Evolutionary conservation across 2,329 filamentous ascomycete species (phyloP).

Genomic region (Helotiales sp.): DNA sequence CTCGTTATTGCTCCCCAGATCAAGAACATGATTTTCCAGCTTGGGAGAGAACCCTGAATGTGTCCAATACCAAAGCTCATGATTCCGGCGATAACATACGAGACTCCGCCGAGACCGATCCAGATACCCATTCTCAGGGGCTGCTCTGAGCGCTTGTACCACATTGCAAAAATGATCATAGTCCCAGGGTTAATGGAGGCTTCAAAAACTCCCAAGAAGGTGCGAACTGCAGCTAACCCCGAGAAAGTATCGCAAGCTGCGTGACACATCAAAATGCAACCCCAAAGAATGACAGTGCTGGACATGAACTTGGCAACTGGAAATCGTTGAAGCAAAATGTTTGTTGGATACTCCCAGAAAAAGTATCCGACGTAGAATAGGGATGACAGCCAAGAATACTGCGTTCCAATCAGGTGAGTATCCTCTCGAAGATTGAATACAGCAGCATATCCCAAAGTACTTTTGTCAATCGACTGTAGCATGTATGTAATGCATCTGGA

Average conservation of each 20-base stretch:
- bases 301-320: constrained; percentile 59
- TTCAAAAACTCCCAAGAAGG: constrained; percentile 67
- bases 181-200: constrained; percentile 60
- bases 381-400: constrained; percentile 48
- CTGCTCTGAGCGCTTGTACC: constrained; percentile 67
- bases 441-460: constrained; percentile 38
- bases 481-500: constrained; percentile 49
- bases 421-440: constrained; percentile 46
- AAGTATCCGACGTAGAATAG: constrained; percentile 44
- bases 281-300: constrained; percentile 59
- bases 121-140: constrained; percentile 61
- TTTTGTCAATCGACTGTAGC: constrained; percentile 58
- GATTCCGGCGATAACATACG: constrained; percentile 57
- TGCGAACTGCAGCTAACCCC: constrained; percentile 61
- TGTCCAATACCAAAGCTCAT: constrained; percentile 50
- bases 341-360: constrained; percentile 19
- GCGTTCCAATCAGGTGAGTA: constrained; percentile 39
- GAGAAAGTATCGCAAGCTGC: constrained; percentile 58
- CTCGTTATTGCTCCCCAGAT: too few species aligned
- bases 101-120: constrained; percentile 61
- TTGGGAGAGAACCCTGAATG: constrained; percentile 35
- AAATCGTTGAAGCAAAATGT: constrained; percentile 37
- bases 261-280: constrained; percentile 56
- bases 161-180: constrained; percentile 64
- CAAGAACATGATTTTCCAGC: constrained; percentile 46